Evolutionary conservation across 2,329 filamentous ascomycete genomes (phyloP), one percentile per base, ranked within the genome.

Genomic region (Colletotrichum costaricense): DNA sequence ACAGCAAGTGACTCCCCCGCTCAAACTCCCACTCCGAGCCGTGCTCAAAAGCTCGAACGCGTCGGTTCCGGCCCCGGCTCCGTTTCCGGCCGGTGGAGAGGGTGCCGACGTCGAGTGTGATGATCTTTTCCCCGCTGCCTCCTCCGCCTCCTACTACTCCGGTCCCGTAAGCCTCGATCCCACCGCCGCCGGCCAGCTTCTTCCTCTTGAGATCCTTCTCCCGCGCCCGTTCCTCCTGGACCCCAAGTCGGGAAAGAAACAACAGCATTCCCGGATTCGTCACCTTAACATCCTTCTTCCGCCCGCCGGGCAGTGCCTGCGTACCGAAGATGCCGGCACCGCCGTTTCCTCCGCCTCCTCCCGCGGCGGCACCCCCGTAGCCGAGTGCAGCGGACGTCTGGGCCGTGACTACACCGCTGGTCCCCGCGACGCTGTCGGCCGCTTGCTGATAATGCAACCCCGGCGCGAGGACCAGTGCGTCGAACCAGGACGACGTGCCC

Each of bases 371-470:
- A 42, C 19, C 22, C 2, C 46, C 49, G 75, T 87, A 92, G 58
- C 83, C 80, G 9, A 88, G 84, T 1, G 88, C 90, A 42, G 89
- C 89, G 19, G 83, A 80, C 72, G 90, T 90, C 60, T 54, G 54
- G 24, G 66, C 66, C 16, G 81, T 83, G 60, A 88, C 82, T 4
- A 77, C 75, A 14, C 56, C 74, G 9, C 66, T 16, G 70, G 78
- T 77, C 57, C 80, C 81, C 42, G 84, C 84, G 19, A 92, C 80
- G 0, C 85, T 83, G 14, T 88, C 84, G 11, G 89, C 89, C 4
- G 86, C 84, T 76, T 92, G 89, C 76, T 92, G 89, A 75, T 88
- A 88, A 79, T 92, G 91, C 63, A 92, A 78, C 0, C 91, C 90
- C 0, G 90, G 90, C 2, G 88, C 89, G 3, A 92, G 83, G 14